Evolutionary conservation across 129 eudicot species (phyloP).

Genomic region (Heracleum sosnowskyi): DNA sequence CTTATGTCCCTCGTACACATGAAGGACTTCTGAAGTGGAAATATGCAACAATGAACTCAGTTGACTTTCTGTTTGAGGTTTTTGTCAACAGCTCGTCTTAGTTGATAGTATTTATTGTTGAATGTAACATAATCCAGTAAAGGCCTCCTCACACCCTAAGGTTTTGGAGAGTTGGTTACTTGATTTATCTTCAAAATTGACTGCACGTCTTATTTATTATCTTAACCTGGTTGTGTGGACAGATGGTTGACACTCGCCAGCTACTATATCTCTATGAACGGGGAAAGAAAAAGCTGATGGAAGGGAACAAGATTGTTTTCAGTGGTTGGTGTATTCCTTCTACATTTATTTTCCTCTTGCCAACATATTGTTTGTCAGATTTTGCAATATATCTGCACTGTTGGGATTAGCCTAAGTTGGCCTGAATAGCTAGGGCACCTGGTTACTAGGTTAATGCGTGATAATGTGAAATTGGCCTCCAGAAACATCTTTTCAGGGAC

Average conservation of each 20-base stretch:
- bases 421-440: not conserved
- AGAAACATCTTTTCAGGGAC: not conserved
- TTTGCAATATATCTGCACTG: slow-evolving; percentile 4
- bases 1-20: slow-evolving; percentile 98
- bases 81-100: slow-evolving; percentile 5
- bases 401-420: not conserved
- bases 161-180: not conserved
- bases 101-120: not conserved
- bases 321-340: slow-evolving; percentile 41
- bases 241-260: slow-evolving; percentile 72
- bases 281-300: slow-evolving; percentile 87
- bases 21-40: slow-evolving; percentile 99
- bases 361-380: not conserved
- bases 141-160: not conserved
- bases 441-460: not conserved
- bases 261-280: slow-evolving; percentile 67
- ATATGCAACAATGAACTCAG: slow-evolving; percentile 90
- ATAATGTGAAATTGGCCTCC: not conserved
- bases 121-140: not conserved
- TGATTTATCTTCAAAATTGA: not conserved
- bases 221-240: slow-evolving; percentile 12
- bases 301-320: slow-evolving; percentile 69
- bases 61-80: slow-evolving; percentile 97
- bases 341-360: not conserved
- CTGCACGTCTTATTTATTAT: not conserved